Conservation (phyloP, 768 basidiomycete genomes). For the Agaricus blazei region DNA sequence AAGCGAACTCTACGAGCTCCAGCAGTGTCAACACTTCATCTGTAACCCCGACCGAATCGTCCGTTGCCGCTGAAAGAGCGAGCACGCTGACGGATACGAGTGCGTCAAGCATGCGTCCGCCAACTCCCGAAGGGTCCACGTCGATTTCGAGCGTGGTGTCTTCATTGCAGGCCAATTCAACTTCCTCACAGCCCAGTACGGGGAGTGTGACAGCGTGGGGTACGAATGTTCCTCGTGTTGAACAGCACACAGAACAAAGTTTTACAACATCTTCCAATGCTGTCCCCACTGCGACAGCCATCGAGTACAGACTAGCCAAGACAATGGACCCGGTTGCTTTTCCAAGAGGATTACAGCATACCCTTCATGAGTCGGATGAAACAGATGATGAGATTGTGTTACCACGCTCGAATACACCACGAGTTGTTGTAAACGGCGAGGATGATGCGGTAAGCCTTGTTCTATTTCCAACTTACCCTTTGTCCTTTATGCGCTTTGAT, state of each 20-base stretch:
- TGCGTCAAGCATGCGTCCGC: conserved; percentile 34
- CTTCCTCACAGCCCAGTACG: conserved; percentile 23
- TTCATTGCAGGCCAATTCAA: conserved; percentile 35
- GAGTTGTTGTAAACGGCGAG: conserved; percentile 28
- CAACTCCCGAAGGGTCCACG: conserved; percentile 45
- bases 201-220: neutral
- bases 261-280: conserved; percentile 3
- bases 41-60: conserved; percentile 42
- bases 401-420: conserved; percentile 53
- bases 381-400: conserved; percentile 74
- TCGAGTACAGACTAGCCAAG: conserved; percentile 45
- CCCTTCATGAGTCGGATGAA: conserved; percentile 72
- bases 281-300: conserved; percentile 22
- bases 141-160: conserved; percentile 28
- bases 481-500: conserved; percentile 2
- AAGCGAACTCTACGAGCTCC: conserved; percentile 31
- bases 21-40: conserved; percentile 37
- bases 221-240: neutral
- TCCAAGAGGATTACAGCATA: conserved; percentile 68
- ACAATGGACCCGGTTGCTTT: conserved; percentile 46
- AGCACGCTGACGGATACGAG: conserved; percentile 35
- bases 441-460: conserved; percentile 25
- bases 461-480: neutral
- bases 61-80: conserved; percentile 26
- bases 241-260: conserved; percentile 31